These are phyloP conservation scores for Antitrichia curtipendula DNA, from an alignment of 225 moss, liverwort and hornwort species.

Conservation along the genomic window DNA sequence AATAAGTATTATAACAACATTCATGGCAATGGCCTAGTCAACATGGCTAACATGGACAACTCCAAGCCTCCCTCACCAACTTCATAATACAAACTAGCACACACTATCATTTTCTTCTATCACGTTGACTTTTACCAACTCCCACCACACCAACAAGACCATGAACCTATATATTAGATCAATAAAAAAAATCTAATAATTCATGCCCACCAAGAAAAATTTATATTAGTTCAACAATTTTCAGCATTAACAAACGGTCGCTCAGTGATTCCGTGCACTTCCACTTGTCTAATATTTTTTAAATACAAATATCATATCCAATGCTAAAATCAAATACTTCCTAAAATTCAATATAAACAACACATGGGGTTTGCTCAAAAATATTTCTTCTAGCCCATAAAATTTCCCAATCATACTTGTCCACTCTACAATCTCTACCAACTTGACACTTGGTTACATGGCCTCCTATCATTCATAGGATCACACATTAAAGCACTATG, in stretches of 20 bases:
- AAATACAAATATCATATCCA: not conserved
- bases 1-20: not conserved
- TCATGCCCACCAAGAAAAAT: not conserved
- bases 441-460: not conserved
- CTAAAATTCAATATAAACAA: no score
- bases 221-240: not conserved
- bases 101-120: not conserved
- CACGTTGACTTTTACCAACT: no score
- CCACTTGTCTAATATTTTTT: not conserved
- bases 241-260: not conserved
- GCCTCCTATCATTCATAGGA: fast-evolving
- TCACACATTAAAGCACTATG: no score
- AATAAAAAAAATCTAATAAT: not conserved
- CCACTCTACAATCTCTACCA: not conserved
- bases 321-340: not conserved
- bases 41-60: no score
- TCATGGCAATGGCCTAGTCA: no score
- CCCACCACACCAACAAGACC: not conserved
- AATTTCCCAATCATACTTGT: no score
- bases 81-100: no score
- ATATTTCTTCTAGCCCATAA: fast-evolving
- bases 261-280: not conserved
- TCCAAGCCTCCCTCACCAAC: no score
- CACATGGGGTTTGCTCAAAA: fast-evolving
- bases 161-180: not conserved